These are phyloP conservation scores for Roridomyces roridus DNA, from an alignment of 768 basidiomycete genomes.

Conservation along the genomic window DNA sequence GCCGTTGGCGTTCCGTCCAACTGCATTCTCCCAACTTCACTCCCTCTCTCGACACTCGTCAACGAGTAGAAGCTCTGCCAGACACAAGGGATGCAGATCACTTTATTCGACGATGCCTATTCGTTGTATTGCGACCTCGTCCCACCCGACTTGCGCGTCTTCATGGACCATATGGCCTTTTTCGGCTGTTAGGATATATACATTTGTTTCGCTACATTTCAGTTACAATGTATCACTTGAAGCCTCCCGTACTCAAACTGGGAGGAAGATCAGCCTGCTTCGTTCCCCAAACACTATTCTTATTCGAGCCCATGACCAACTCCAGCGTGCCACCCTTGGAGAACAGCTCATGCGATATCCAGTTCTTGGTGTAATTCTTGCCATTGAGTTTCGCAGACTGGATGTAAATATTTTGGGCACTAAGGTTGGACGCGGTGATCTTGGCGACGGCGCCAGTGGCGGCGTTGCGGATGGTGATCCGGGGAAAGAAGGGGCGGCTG, in stretches of 20 bases:
- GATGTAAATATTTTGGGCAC: conserved; percentile 17
- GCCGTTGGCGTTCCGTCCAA: no score
- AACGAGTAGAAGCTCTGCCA: no score
- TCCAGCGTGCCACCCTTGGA: conserved; percentile 4
- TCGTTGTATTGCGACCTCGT: no score
- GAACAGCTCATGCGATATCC: conserved; percentile 17
- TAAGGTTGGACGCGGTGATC: conserved; percentile 9
- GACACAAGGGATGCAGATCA: no score
- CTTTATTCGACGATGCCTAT: no score
- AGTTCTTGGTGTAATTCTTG: conserved; percentile 9
- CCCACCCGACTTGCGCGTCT: no score
- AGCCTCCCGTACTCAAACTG: conserved; percentile 18
- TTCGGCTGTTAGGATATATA: not conserved
- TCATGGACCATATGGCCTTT: no score
- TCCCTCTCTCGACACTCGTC: no score
- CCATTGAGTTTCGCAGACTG: conserved; percentile 21
- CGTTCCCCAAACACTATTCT: conserved; percentile 15
- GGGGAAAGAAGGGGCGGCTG: conserved; percentile 24
- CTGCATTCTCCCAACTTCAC: no score
- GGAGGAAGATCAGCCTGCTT: conserved; percentile 6
- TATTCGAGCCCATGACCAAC: conserved; percentile 13
- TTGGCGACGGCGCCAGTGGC: conserved; percentile 12
- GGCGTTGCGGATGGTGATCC: conserved; percentile 22
- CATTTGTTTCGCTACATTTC: not conserved
- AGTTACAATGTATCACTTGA: not conserved